Conservation (phyloP, 371 early-diverging fungal genomes). For the Amoeboradix gromovi region DNA sequence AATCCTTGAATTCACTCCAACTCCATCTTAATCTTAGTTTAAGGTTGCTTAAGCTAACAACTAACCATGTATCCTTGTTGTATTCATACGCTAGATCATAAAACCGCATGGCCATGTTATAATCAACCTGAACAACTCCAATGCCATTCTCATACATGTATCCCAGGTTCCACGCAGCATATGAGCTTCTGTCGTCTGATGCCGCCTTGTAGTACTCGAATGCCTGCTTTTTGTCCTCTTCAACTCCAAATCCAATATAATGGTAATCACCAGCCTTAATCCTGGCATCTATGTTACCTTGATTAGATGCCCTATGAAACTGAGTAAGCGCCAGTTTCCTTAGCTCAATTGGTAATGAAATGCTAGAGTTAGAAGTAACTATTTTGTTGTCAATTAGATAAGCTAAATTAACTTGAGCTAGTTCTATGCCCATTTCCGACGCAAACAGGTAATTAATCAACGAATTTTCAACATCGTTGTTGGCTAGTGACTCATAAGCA, state of each 20-base stretch:
- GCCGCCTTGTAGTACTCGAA: constrained; percentile 60
- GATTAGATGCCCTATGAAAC: constrained; percentile 85
- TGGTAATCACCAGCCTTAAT: constrained; percentile 79
- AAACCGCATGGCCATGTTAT: constrained; percentile 60
- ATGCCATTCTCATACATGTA: constrained; percentile 90
- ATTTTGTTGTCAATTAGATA: constrained; percentile 40
- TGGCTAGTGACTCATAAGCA: constrained; percentile 21
- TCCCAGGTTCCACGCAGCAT: constrained; percentile 85
- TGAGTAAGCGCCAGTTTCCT: constrained; percentile 35
- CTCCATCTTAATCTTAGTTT: not conserved
- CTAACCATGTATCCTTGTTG: constrained; percentile 47
- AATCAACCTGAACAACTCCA: constrained; percentile 56
- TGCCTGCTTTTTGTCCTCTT: constrained; percentile 29
- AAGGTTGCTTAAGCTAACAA: constrained; percentile 30
- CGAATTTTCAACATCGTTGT: constrained; percentile 35
- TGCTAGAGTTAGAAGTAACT: constrained; percentile 2
- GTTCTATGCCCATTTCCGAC: constrained; percentile 53
- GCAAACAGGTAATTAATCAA: constrained; percentile 37
- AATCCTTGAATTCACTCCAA: not conserved
- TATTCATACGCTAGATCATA: constrained; percentile 45
- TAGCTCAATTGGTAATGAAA: constrained; percentile 1
- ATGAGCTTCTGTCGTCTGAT: constrained; percentile 41
- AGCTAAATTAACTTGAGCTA: constrained; percentile 57
- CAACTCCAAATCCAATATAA: constrained; percentile 50
- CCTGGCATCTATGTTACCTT: constrained; percentile 54